Percentiles rank a stretch among this genome's conserved stretches.
These are phyloP conservation scores for Lentinula detonsa DNA, from an alignment of 768 basidiomycete species.

Conservation along the genomic window DNA sequence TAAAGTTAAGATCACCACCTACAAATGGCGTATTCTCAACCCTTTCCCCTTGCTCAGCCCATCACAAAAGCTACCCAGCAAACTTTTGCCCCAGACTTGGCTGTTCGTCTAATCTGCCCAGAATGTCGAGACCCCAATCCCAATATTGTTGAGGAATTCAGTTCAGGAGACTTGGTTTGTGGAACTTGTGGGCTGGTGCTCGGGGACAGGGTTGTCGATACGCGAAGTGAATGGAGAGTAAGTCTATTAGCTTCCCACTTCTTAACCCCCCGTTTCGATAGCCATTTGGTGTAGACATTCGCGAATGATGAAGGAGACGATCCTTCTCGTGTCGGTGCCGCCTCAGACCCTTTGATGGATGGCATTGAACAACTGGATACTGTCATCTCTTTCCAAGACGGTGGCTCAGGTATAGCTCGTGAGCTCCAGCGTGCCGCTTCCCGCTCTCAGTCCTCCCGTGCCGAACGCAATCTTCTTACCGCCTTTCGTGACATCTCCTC, in stretches of 20 bases:
- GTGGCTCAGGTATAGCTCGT: conserved; percentile 86
- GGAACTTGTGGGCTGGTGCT: conserved; percentile 89
- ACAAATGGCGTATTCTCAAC: conserved; percentile 66
- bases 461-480: conserved; percentile 79
- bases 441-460: conserved; percentile 69
- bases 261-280: conserved; percentile 6
- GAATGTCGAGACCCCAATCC: conserved; percentile 93
- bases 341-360: conserved; percentile 88
- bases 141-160: conserved; percentile 95
- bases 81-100: conserved; percentile 75
- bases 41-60: conserved; percentile 69
- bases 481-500: conserved; percentile 89
- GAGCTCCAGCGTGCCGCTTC: conserved; percentile 92
- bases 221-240: conserved; percentile 96
- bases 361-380: conserved; percentile 94
- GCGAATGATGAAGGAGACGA: conserved; percentile 99
- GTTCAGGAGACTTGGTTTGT: conserved; percentile 96
- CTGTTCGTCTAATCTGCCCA: conserved; percentile 88
- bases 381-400: conserved; percentile 92
- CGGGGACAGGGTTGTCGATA: conserved; percentile 95
- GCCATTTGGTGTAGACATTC: conserved; percentile 65
- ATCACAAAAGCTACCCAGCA: conserved; percentile 47
- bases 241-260: conserved; percentile 26
- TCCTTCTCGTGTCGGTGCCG: conserved; percentile 98
- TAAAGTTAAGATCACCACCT: neutral